Conservation (phyloP, 2,329 filamentous ascomycete genomes). For the Eurotiales sp. region DNA sequence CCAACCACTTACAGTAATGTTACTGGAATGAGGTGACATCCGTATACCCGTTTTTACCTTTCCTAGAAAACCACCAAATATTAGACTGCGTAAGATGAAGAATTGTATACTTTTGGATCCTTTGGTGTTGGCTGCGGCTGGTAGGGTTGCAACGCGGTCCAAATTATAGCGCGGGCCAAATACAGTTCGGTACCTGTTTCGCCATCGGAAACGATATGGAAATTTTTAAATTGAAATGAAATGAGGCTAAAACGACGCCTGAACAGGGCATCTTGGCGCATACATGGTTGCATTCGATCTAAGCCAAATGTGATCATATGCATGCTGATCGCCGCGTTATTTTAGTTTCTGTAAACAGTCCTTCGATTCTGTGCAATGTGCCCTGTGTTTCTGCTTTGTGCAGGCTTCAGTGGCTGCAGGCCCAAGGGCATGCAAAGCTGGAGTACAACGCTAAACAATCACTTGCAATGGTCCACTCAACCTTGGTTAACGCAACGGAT, state of each 20-base stretch:
- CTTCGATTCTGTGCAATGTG: slow-evolving; percentile 32
- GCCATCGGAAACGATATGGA: not conserved
- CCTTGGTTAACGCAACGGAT: too few relatives aligned
- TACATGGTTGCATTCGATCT: not conserved
- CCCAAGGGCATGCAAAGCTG: too few relatives aligned
- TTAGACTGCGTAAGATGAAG: not conserved
- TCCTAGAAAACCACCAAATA: too few relatives aligned
- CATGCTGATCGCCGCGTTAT: not conserved
- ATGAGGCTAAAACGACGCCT: not conserved
- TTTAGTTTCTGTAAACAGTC: slow-evolving; percentile 26
- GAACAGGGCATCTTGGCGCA: not conserved
- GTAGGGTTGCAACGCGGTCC: not conserved
- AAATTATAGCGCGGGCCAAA: not conserved
- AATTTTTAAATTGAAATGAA: too few relatives aligned
- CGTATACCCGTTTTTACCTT: not conserved
- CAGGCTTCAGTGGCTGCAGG: too few relatives aligned
- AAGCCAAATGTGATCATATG: not conserved
- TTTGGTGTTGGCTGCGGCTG: not conserved
- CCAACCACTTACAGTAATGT: not conserved
- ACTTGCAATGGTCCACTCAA: too few relatives aligned
- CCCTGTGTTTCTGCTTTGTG: too few relatives aligned
- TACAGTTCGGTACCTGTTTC: not conserved
- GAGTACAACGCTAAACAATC: too few relatives aligned
- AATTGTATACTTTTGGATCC: not conserved
- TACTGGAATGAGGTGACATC: not conserved